Base-by-base conservation (phyloP, 148 eudicot genomes). In the Rhododendron griersonianum region DNA sequence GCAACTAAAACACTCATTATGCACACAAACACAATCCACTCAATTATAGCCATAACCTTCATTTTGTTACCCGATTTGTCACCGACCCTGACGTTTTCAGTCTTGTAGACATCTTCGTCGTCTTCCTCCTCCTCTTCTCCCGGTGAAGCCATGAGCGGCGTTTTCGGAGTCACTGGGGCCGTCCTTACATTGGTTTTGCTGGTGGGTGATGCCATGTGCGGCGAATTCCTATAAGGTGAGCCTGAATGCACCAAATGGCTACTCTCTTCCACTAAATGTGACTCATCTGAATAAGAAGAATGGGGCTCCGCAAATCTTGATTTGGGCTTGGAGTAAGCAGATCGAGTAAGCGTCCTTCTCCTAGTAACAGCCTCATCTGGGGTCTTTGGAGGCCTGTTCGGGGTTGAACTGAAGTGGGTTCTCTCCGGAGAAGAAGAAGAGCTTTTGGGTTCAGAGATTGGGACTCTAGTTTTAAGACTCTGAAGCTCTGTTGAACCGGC, bases 301-400 rank as follows among this genome's bases (percentile, higher is more conserved):
- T 85, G 84, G 79, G 95, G 93, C 89, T 96, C 99, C 39, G 87
- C 89, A 67, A 95, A 81, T 85, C 99, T 91, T 41, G 98, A 95
- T 84, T 92, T 96, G 48, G 95, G 86, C 89, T 91, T 95, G 3
- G 92, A 91, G 63, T 90, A 90, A 5, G 85, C 86, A 13, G 96
- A 90, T 71, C 81, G 84, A 44, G 91, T 79, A 33, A 92, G 39
- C 8, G 90, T 51, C 81, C 86, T 80, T 44, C 90, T 89, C 75
- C 90, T 87, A 67, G 86, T 77, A 9, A 89, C 82, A 44, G 83
- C 47, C 45, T 89, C 91, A 48, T 84, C 80, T n/a, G 89, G 86
- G 79, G 78, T 25, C 14, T 65, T 89, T 2, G 87, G 87, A 59
- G 89, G 91, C 87, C 86, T 89, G 7, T 69, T 79, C 4, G 91